These are phyloP conservation scores for Komagataella populi DNA, from an alignment of 805 yeast genomes.

Conservation along the genomic window DNA sequence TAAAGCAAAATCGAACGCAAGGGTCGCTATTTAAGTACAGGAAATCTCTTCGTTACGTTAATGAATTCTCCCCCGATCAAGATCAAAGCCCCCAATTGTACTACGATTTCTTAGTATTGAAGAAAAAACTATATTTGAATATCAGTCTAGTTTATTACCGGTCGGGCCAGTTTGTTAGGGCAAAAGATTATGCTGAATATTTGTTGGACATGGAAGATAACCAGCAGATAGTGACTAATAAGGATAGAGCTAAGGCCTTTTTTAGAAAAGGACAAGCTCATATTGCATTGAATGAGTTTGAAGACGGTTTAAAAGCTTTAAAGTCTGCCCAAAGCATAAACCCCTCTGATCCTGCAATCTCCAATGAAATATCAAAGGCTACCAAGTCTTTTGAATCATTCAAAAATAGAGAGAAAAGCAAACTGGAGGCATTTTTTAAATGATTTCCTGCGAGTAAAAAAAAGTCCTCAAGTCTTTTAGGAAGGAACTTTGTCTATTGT, in stretches of 20 bases:
- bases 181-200: conserved; percentile 41
- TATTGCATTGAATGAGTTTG: conserved; percentile 27
- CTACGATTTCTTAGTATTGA: conserved; percentile 33
- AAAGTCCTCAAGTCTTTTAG: too few species aligned
- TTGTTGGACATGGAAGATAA: conserved; percentile 34
- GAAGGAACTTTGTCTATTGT: too few species aligned
- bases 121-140: conserved; percentile 40
- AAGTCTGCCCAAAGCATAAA: conserved; percentile 26
- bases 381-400: conserved; percentile 24
- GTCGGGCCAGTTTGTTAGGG: conserved; percentile 29
- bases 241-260: conserved; percentile 43
- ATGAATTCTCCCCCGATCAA: conserved; percentile 59
- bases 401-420: conserved; percentile 30
- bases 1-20: conserved; percentile 33
- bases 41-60: conserved; percentile 55
- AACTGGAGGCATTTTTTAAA: background rate
- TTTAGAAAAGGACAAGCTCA: conserved; percentile 35
- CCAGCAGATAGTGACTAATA: conserved; percentile 7
- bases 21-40: conserved; percentile 50
- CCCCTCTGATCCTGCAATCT: conserved; percentile 37
- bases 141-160: conserved; percentile 42
- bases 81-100: conserved; percentile 45
- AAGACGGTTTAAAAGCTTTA: conserved; percentile 34
- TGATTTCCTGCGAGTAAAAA: too few species aligned
- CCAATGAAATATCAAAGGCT: conserved; percentile 26